These are phyloP conservation scores for Novymonas esmeraldas DNA, from an alignment of 208 protist genomes.

Conservation along the genomic window DNA sequence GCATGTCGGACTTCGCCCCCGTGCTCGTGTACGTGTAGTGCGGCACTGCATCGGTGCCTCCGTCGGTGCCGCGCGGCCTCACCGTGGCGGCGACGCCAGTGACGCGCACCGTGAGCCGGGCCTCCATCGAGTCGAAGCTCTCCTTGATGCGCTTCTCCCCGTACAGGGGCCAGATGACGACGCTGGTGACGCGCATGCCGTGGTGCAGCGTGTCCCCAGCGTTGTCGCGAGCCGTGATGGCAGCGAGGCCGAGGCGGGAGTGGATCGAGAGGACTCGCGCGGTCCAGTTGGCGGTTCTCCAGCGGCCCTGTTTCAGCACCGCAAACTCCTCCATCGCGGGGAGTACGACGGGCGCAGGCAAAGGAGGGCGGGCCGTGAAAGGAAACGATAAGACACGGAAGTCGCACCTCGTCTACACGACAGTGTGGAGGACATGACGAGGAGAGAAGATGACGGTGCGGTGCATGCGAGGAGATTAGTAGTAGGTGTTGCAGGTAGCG, in stretches of 20 bases:
- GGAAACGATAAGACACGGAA: no score
- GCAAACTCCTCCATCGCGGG: constrained; percentile 14
- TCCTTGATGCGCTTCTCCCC: constrained; percentile 21
- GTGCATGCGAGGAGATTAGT: no score
- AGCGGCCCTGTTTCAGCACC: constrained; percentile 13
- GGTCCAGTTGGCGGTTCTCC: constrained; percentile 21
- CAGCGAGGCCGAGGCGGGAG: neutral
- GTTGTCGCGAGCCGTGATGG: constrained; percentile 13
- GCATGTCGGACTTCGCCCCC: constrained; percentile 1
- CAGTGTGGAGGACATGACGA: no score
- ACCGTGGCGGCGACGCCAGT: constrained; percentile 14
- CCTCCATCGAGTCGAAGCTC: constrained; percentile 7
- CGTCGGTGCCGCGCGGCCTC: neutral
- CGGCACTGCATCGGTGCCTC: neutral
- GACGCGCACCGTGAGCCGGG: constrained; percentile 20
- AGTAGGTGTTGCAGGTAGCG: no score
- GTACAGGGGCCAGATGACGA: constrained; percentile 32
- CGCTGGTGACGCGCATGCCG: constrained; percentile 13
- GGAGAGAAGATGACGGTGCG: no score
- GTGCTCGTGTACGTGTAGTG: constrained; percentile 13
- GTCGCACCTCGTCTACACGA: no score
- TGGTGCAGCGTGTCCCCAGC: constrained; percentile 8
- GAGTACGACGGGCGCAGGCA: no score
- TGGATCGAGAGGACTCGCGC: constrained; percentile 19
- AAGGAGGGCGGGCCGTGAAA: no score